A percentile compares a stretch with the other conserved stretches of the same genome.
These are phyloP conservation scores for Jaminaea rosea DNA, from an alignment of 1,284 basidiomycete species.

Conservation along the genomic window DNA sequence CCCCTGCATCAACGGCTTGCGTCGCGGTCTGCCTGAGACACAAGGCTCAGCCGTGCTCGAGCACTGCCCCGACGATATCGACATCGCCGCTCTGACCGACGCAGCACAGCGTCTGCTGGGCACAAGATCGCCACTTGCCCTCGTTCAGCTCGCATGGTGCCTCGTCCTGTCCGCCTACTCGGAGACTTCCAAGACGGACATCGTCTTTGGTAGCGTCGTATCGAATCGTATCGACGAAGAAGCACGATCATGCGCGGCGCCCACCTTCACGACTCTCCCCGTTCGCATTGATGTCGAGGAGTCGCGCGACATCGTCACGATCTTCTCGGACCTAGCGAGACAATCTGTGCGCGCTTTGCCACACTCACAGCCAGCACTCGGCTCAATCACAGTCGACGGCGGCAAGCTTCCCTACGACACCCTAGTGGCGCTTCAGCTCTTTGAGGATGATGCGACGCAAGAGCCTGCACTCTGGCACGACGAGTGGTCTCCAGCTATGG, in stretches of 20 bases:
- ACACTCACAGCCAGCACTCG: slow-evolving; percentile 11
- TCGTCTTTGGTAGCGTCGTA: slow-evolving; percentile 10
- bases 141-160: not conserved
- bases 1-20: slow-evolving; percentile 5
- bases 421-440: slow-evolving; percentile 12
- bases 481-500: slow-evolving; percentile 10
- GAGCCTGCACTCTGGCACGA: slow-evolving; percentile 1
- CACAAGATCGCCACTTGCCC: not conserved
- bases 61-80: not conserved
- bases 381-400: slow-evolving; percentile 5
- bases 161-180: not conserved
- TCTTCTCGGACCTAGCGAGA: slow-evolving; percentile 1
- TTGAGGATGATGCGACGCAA: not conserved
- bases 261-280: slow-evolving; percentile 13
- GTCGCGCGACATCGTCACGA: not conserved
- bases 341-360: slow-evolving; percentile 1
- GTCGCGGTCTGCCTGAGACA: not conserved
- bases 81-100: not conserved
- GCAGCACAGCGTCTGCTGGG: not conserved
- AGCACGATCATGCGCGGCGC: slow-evolving; percentile 6
- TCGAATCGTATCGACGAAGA: slow-evolving; percentile 8
- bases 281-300: slow-evolving; percentile 3
- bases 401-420: slow-evolving; percentile 11
- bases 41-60: not conserved
- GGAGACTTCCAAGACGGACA: not conserved